Percentiles rank a stretch among this genome's conserved stretches.
These are phyloP conservation scores for Penicillium paneum DNA, from an alignment of 2,329 filamentous ascomycete genomes.

Conservation along the genomic window DNA sequence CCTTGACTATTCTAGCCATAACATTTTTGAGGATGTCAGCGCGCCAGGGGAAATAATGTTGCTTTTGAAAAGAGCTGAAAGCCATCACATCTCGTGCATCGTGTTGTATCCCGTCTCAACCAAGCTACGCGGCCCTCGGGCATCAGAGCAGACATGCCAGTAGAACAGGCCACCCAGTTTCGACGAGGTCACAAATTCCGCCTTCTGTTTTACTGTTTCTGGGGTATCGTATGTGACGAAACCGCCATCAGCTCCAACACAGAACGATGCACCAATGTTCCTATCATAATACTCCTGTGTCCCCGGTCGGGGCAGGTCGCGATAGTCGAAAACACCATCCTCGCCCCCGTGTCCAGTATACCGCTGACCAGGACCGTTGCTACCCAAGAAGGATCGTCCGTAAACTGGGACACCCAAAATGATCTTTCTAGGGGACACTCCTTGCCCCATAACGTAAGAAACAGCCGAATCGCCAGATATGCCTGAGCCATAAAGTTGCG, in stretches of 20 bases:
- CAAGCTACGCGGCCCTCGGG: conserved; percentile 55
- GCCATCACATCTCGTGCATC: conserved; percentile 44
- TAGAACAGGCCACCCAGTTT: conserved; percentile 75
- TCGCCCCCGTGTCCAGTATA: conserved; percentile 55
- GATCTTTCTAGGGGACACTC: conserved; percentile 68
- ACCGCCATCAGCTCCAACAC: conserved; percentile 66
- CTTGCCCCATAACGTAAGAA: conserved; percentile 61
- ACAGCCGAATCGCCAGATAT: conserved; percentile 65
- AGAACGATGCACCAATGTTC: conserved; percentile 66
- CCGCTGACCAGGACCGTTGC: conserved; percentile 61
- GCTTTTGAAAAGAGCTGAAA: neutral
- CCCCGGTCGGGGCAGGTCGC: conserved; percentile 59
- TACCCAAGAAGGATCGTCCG: conserved; percentile 69
- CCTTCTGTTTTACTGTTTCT: conserved; percentile 72
- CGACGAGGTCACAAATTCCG: conserved; percentile 67
- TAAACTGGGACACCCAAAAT: conserved; percentile 73
- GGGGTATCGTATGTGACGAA: conserved; percentile 80
- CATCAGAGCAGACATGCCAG: conserved; percentile 74
- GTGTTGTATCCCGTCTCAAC: conserved; percentile 59
- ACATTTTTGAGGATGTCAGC: neutral
- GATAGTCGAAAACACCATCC: conserved; percentile 71
- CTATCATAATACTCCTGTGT: conserved; percentile 67
- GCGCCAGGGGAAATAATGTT: neutral
- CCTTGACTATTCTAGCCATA: neutral
- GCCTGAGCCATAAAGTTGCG: conserved; percentile 64